Base-by-base conservation (phyloP, 1,284 basidiomycete genomes). In the Blastosporella zonata region DNA sequence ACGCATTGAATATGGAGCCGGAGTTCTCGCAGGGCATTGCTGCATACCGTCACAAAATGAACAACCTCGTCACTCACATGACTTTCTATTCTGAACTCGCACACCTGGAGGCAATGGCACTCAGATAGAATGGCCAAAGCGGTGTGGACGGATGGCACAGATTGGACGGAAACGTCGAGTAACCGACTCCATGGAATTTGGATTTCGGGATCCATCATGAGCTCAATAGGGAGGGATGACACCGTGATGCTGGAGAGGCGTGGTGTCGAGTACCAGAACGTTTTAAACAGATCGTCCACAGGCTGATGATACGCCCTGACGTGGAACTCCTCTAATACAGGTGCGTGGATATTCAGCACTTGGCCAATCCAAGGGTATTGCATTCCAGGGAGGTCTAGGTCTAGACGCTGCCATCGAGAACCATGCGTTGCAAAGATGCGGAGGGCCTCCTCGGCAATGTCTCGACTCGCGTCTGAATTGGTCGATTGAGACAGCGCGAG, bases 371-470 rank as follows among this genome's bases (percentile, higher is more conserved):
- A 41, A 43, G 54, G 55, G 46, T 61, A 55, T 36, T 54, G 56
- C 31, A 60, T 59, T 20, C 64, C 63, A 41, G 61, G 57, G 20
- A 67, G 53, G 34, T 66, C 58, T 36, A 69, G 56, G 23, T 59
- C 60, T 37, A 69, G 55, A 41, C 62, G 54, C 46, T 54, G 53
- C 66, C 67, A 68, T 39, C 62, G 65, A 2, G 78, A 72, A 62
- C 80, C 81, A 58, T 79, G 74, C 18, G 73, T 67, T 51, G 71
- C 71, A 65, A 81, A 84, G 44, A 84, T 61, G 29, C 74, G 72
- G 1, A 83, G 78, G 44, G 84, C 77, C 53, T 80, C 75, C 38
- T 72, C 71, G 54, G 81, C 63, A 2, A 73, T 77, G 31, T 79
- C 75, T 54, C 82, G 77, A 3, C 65, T 64, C n/a, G 51, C 58